Percentiles rank a stretch among this genome's conserved stretches.
Conservation (phyloP, 768 basidiomycete species). For the Dacryopinax primogenitus region DNA sequence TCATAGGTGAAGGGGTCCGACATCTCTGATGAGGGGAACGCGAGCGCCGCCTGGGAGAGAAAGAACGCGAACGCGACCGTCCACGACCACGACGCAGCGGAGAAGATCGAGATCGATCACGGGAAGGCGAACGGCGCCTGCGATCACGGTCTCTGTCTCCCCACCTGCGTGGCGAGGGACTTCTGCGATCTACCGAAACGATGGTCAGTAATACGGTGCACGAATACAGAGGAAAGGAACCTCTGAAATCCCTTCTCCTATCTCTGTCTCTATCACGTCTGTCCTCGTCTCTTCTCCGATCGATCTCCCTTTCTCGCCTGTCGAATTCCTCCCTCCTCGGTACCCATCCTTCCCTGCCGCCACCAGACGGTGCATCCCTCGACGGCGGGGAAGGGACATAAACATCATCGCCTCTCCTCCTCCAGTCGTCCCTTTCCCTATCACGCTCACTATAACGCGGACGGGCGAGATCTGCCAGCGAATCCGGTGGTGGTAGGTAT, state of each 20-base stretch:
- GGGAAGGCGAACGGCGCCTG: background rate
- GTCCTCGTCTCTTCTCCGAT: constrained; percentile 4
- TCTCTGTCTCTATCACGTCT: background rate
- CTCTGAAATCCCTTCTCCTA: background rate
- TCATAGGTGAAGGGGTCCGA: background rate
- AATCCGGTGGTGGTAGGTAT: background rate
- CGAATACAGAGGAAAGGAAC: background rate
- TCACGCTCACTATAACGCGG: background rate
- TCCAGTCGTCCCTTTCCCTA: constrained; percentile 4
- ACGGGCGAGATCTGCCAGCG: background rate
- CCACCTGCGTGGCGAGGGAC: background rate
- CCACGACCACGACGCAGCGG: background rate
- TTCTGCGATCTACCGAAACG: background rate
- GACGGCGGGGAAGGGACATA: background rate
- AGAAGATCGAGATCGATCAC: background rate
- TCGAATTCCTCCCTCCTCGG: background rate
- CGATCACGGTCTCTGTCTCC: background rate
- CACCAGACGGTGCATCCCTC: background rate
- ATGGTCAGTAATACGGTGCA: background rate
- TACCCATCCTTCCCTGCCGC: background rate
- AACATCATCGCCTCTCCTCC: background rate
- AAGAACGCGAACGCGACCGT: background rate
- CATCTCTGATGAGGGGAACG: background rate
- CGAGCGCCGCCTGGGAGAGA: background rate
- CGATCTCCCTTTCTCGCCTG: background rate